A percentile compares a stretch with the other conserved stretches of the same genome.
These are phyloP conservation scores for Pseudoscleropodium purum DNA, from an alignment of 225 moss, liverwort and hornwort genomes.

Conservation along the genomic window DNA sequence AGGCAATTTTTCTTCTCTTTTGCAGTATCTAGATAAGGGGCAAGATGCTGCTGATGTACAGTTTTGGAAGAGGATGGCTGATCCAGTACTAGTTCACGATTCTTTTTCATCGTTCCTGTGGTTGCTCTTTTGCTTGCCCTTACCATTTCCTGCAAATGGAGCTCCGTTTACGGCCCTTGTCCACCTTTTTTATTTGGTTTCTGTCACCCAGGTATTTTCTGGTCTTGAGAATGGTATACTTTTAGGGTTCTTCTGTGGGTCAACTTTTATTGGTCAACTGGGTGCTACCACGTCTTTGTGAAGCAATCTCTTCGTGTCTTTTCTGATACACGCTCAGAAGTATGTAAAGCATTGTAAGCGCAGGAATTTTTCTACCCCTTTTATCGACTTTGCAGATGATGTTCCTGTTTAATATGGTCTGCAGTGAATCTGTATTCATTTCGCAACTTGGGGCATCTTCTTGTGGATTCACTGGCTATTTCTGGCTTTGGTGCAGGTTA, in stretches of 20 bases:
- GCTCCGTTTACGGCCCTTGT: conserved; percentile 79
- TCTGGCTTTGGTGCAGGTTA: conserved; percentile 21
- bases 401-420: not conserved
- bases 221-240: not conserved
- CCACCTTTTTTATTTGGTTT: conserved; percentile 82
- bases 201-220: conserved; percentile 65
- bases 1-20: conserved; percentile 76
- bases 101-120: conserved; percentile 82
- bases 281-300: not conserved
- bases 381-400: not conserved
- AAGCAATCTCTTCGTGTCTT: not conserved
- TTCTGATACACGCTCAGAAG: not conserved
- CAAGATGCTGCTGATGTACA: conserved; percentile 90
- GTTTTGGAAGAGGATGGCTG: conserved; percentile 90
- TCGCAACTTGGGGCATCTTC: not conserved
- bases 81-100: conserved; percentile 87
- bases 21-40: conserved; percentile 73
- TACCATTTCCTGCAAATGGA: conserved; percentile 70
- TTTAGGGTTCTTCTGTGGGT: not conserved
- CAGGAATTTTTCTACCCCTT: not conserved
- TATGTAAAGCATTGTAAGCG: not conserved
- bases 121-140: conserved; percentile 90
- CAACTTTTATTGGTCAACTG: not conserved
- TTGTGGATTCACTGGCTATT: not conserved
- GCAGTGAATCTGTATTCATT: not conserved